Conservation (phyloP, 257 asterid species). For the Lycium barbarum region DNA sequence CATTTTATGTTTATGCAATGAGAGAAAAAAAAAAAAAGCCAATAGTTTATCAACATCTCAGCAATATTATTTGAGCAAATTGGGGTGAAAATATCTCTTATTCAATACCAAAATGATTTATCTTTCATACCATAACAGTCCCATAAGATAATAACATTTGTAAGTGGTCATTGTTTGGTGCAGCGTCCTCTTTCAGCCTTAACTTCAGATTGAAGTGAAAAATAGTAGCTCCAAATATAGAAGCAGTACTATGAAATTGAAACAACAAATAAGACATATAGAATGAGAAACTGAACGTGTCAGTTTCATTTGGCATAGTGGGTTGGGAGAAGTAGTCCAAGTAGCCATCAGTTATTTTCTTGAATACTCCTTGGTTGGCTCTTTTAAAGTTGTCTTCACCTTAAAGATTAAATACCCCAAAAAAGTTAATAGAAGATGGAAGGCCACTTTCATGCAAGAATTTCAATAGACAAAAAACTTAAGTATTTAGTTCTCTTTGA, state of each 20-base stretch:
- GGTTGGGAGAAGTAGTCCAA: conserved; percentile 16
- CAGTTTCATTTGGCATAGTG: conserved; percentile 16
- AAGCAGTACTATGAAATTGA: not conserved
- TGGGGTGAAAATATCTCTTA: not conserved
- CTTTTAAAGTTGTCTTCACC: conserved; percentile 31
- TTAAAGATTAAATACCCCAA: conserved; percentile 25
- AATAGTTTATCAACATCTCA: not conserved
- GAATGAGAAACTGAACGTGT: not conserved
- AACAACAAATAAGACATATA: not conserved
- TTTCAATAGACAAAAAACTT: not conserved
- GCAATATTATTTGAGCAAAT: not conserved
- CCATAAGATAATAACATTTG: not conserved
- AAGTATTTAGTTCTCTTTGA: conserved; percentile 25
- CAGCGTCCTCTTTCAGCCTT: conserved; percentile 6
- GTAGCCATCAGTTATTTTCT: conserved; percentile 22
- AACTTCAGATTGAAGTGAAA: conserved; percentile 33
- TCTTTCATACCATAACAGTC: not conserved
- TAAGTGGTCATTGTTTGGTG: conserved; percentile 31
- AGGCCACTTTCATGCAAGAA: conserved; percentile 25
- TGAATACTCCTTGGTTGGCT: conserved; percentile 20
- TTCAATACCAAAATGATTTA: conserved; percentile 20
- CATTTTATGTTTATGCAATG: too few species aligned
- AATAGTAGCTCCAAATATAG: not conserved
- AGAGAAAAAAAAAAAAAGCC: not conserved
- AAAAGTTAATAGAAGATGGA: conserved; percentile 24